These are phyloP conservation scores for Pinus taeda DNA, from an alignment of 75 land plant species.

Conservation along the genomic window DNA sequence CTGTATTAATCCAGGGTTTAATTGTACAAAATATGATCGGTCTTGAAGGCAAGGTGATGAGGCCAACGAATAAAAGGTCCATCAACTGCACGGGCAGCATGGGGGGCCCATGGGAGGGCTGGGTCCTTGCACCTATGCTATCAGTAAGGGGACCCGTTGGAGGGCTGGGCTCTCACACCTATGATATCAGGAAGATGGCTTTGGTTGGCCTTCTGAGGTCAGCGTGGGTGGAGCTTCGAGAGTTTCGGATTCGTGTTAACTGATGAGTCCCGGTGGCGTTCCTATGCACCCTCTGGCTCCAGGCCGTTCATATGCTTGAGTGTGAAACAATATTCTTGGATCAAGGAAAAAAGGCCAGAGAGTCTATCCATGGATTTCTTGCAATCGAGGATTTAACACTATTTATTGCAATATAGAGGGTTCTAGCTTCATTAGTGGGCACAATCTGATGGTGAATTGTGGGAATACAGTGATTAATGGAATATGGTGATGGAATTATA, in stretches of 20 bases:
- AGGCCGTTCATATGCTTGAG: constrained; percentile 11
- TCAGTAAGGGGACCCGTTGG: constrained; percentile 38
- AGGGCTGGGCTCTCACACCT: constrained; percentile 44
- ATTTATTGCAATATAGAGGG: constrained; percentile 27
- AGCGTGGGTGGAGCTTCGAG: constrained; percentile 57
- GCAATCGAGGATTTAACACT: constrained; percentile 7
- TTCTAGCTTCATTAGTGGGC: constrained; percentile 17
- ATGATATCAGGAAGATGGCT: constrained; percentile 48
- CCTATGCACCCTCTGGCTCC: constrained; percentile 32
- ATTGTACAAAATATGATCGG: constrained; percentile 12
- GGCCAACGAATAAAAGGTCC: constrained; percentile 18
- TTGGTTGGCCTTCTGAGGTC: constrained; percentile 44
- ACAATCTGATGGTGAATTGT: constrained; percentile 24
- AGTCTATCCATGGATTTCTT: background rate
- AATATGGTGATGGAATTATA: too few relatives aligned
- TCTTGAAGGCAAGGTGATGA: constrained; percentile 67
- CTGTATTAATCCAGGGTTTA: too few relatives aligned
- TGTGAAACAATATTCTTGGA: background rate
- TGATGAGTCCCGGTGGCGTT: constrained; percentile 59
- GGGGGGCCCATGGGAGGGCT: constrained; percentile 29
- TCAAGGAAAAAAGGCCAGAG: constrained; percentile 18
- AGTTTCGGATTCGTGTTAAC: constrained; percentile 56
- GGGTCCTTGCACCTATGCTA: constrained; percentile 43
- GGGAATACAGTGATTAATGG: constrained; percentile 2
- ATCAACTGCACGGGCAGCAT: constrained; percentile 51